Conservation (phyloP, 371 early-diverging fungal genomes). For the Rozella allomycis region DNA sequence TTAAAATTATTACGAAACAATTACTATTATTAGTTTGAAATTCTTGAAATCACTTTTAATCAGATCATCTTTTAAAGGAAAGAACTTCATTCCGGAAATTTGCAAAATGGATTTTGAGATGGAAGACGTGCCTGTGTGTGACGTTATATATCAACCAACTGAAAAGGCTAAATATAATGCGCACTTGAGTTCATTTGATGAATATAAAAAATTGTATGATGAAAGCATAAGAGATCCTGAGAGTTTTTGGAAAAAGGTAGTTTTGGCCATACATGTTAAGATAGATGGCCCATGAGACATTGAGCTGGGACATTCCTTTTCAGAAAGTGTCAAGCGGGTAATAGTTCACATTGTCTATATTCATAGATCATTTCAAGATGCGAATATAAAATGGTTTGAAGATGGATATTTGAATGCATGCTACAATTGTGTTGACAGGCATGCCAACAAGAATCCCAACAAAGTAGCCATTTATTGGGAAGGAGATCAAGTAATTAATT, state of each 20-base stretch:
- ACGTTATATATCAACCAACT: too few relatives aligned
- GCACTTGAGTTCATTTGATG: slow-evolving; percentile 43
- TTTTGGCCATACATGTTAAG: too few relatives aligned
- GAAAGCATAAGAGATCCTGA: slow-evolving; percentile 54
- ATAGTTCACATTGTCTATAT: neutral
- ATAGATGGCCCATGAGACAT: slow-evolving; percentile 40
- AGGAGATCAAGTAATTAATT: too few relatives aligned
- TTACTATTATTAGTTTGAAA: too few relatives aligned
- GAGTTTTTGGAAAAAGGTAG: slow-evolving; percentile 63
- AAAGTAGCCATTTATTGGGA: slow-evolving; percentile 74
- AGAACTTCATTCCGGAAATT: too few relatives aligned
- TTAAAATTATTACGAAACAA: too few relatives aligned
- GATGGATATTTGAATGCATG: slow-evolving; percentile 82
- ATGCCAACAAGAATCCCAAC: slow-evolving; percentile 43
- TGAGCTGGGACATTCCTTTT: slow-evolving; percentile 59
- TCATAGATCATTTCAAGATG: slow-evolving; percentile 40
- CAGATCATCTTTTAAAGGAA: too few relatives aligned
- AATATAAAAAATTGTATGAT: slow-evolving; percentile 51
- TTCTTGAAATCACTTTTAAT: too few relatives aligned
- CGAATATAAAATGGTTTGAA: slow-evolving; percentile 76
- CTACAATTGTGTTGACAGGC: slow-evolving; percentile 93
- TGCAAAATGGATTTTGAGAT: too few relatives aligned
- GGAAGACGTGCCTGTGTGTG: too few relatives aligned
- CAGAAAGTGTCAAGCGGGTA: slow-evolving; percentile 21
- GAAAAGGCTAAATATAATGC: too few relatives aligned